Base-by-base conservation (phyloP, 1,139 yeast genomes). In the Pichia norvegensis region DNA sequence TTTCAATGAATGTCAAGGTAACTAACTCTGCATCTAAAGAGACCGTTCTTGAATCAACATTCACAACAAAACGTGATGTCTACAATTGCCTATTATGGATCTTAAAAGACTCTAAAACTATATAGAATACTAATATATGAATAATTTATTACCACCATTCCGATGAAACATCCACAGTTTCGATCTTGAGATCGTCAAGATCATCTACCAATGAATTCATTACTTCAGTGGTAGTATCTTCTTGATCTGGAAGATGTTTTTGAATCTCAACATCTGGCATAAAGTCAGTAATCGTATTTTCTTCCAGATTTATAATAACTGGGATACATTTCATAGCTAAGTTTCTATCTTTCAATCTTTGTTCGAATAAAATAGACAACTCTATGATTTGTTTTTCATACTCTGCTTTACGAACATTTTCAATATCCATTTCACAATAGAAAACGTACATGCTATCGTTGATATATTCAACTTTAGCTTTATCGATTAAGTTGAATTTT, bases 71-170 rank as follows among this genome's bases (percentile, higher is more conserved):
- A 44, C 66, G 69, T 33, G 90, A 81, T 52, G 66, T 82, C 5
- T 81, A 76, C 45, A 82, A 79, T 54, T 80, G 90, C 65, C 63
- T 83, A 42, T 73, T 72, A 47, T 83, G 90, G 88, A 43, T 50
- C 7, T 40, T 51, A 27, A 43, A 41, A 35, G 41, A 25, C 13
- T 13, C 20, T 11, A 22, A 7, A 29, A 21, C 11, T 14, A 17
- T 17, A 16, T 11, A 25, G 14, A 20, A 16, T 13, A 14, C 40
- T 11, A 29, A 14, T 8, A 23, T 29, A 7, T 29, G 16, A 13
- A 13, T 13, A 13, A 29, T 10, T 16, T 64, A 3, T 56, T 79
- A 48, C 53, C 53, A 51, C 53, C 52, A 51, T 31, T 47, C 46
- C 5, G 49, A 41, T 23, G 49, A 35, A 6, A 46, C 46, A 10